Percentiles rank a stretch among this genome's conserved stretches.
Conservation (phyloP, 73 alveolate genomes). For the Breviolum minutum region DNA sequence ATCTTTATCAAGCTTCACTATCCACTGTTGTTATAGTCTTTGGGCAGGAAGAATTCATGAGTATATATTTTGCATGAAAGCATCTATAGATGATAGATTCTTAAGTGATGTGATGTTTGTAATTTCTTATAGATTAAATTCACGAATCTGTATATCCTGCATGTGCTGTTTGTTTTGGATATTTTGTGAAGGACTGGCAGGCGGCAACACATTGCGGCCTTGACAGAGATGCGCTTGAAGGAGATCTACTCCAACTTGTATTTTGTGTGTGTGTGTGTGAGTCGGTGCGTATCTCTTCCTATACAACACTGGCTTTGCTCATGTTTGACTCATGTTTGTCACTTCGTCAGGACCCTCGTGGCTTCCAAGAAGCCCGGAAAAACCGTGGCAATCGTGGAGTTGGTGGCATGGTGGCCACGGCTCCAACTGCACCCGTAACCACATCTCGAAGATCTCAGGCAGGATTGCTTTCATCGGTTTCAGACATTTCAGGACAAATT, state of each 20-base stretch:
- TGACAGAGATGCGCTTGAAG: conserved; percentile 83
- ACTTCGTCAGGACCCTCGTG: conserved; percentile 47
- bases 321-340: background rate
- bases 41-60: too few species aligned
- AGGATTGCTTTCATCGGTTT: too few species aligned
- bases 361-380: conserved; percentile 68
- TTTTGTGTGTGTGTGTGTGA: background rate
- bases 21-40: too few species aligned
- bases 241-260: background rate
- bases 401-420: conserved; percentile 1
- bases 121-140: background rate
- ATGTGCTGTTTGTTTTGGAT: too few species aligned
- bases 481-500: too few species aligned
- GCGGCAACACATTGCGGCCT: conserved; percentile 76
- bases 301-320: background rate
- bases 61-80: too few species aligned
- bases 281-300: background rate
- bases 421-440: background rate
- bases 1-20: too few species aligned
- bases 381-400: conserved; percentile 73
- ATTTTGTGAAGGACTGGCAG: background rate
- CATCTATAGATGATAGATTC: too few species aligned
- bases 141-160: background rate
- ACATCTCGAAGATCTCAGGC: conserved; percentile 63
- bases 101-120: background rate